Evolutionary conservation across 106 monocot species (phyloP), one percentile per base, ranked within the genome.

Genomic region (Dactylorhiza incarnata): DNA sequence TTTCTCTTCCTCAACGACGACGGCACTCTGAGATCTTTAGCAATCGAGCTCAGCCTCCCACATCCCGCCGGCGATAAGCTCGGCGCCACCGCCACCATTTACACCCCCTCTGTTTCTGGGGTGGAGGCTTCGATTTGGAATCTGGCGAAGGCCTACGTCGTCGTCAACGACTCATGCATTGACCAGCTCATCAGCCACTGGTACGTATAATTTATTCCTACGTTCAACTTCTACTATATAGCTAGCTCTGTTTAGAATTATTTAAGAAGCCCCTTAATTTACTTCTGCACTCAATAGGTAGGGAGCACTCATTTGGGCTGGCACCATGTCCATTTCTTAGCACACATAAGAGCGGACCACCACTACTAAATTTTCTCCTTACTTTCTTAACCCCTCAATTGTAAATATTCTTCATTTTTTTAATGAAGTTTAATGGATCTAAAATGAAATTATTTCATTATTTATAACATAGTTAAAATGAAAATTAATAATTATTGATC

Each of bases 171-270:
- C 74, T 85, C 82, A 8, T 84, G 90, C 8, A 78, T 83, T 23
- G 87, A 90, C 80, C 90, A 90, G 61, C 90, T 90, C 80, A 80
- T 90, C 62, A 87, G 81, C 77, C 90, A 90, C 76, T 90, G n/a
- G n/a, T n/a, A n/a, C n/a, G n/a, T n/a, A n/a, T n/a, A n/a, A n/a
- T n/a, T n/a, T n/a, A n/a, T n/a, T n/a, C n/a, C n/a, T n/a, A n/a
- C n/a, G n/a, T n/a, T n/a, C n/a, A n/a, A n/a, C n/a, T n/a, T n/a
- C n/a, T n/a, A n/a, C n/a, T n/a, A n/a, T n/a, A n/a, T n/a, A n/a
- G n/a, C n/a, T n/a, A n/a, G n/a, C n/a, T n/a, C 63, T 8, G 8
- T 52, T 10, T 52, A 10, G 8, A 8, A 52, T 7, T n/a, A n/a
- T n/a, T n/a, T 0, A 52, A 52, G 14, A 3, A 23, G 48, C 15